Percentiles rank a stretch among this genome's conserved stretches.
phyloP scores from a whole-genome alignment of 2,329 filamentous ascomycete genomes.

The Arthroderma uncinatum region DNA sequence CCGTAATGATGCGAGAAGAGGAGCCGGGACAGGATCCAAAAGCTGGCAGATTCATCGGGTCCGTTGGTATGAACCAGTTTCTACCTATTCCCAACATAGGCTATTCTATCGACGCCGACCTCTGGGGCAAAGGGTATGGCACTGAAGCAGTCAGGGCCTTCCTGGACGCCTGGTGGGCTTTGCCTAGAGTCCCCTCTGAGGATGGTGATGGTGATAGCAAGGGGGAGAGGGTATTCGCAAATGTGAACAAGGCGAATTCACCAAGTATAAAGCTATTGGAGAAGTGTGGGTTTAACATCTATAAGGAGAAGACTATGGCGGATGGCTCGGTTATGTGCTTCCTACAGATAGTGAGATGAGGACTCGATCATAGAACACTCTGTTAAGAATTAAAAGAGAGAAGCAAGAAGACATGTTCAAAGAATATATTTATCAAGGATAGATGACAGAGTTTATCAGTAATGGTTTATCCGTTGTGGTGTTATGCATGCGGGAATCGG shows the following conservation, averaged over 20 bases:
- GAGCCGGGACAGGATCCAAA: not conserved
- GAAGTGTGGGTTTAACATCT: constrained; percentile 12
- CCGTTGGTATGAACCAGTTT: constrained; percentile 11
- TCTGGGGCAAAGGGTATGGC: constrained; percentile 13
- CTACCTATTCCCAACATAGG: constrained; percentile 12
- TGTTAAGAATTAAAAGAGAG: not conserved
- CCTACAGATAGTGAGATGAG: not conserved
- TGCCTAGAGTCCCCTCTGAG: constrained; percentile 8
- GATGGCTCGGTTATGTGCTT: constrained; percentile 7
- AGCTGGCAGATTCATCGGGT: constrained; percentile 10
- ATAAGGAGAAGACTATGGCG: constrained; percentile 6
- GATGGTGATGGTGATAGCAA: not conserved
- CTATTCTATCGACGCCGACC: constrained; percentile 9
- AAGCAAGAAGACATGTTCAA: no score
- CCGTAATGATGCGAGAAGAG: constrained; percentile 7
- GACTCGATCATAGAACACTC: not conserved
- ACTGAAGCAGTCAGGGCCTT: constrained; percentile 12
- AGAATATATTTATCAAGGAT: no score
- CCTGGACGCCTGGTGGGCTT: constrained; percentile 12
- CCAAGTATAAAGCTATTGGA: constrained; percentile 11
- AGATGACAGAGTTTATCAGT: not conserved
- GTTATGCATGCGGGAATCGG: constrained; percentile 1
- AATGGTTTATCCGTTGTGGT: not conserved
- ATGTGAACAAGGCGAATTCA: constrained; percentile 8
- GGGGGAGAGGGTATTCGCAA: constrained; percentile 8